Evolutionary conservation across 1,284 basidiomycete genomes (phyloP).

Genomic region (Ceratobasidium sp.): DNA sequence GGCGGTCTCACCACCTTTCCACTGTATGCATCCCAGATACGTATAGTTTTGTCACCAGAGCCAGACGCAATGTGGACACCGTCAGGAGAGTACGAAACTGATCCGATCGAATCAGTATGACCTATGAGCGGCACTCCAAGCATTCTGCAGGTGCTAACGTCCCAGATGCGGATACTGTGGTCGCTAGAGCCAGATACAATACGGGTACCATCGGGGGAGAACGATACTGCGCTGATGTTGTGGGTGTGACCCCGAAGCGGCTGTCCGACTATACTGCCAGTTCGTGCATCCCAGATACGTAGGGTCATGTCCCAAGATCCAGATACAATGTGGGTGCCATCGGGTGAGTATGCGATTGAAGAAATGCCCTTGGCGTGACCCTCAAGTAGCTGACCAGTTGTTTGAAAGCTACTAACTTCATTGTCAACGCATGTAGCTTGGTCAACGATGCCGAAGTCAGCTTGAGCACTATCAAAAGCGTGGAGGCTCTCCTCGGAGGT

Average conservation of each 20-base stretch:
- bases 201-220: neutral
- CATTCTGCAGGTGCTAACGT: no score
- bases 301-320: neutral
- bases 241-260: neutral
- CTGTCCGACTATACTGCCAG: neutral
- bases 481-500: no score
- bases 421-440: neutral
- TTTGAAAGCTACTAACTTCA: neutral
- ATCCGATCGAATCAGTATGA: no score
- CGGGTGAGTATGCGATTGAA: slow-evolving; percentile 1
- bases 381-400: neutral
- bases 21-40: slow-evolving; percentile 5
- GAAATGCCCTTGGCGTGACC: no score
- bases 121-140: no score
- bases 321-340: neutral
- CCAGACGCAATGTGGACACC: neutral
- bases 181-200: no score
- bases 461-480: neutral
- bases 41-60: neutral
- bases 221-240: neutral
- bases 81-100: neutral
- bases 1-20: neutral
- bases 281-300: neutral
- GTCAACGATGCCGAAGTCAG: neutral
- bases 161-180: no score